These are phyloP conservation scores for Alternaria ethzedia DNA, from an alignment of 2,329 filamentous ascomycete species.

Conservation along the genomic window DNA sequence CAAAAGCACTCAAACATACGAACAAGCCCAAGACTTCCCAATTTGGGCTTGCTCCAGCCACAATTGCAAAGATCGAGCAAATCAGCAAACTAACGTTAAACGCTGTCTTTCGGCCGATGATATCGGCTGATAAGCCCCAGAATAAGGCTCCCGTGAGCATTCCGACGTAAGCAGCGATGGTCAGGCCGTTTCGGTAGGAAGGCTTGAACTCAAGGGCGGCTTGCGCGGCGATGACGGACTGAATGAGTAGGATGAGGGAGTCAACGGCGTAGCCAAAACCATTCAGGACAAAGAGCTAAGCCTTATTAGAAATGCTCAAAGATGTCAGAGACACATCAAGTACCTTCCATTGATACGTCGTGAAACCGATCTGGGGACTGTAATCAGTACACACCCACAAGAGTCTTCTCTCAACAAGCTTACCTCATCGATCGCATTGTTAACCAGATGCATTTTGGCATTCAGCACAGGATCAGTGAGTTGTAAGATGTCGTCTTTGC, in stretches of 20 bases:
- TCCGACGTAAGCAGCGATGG: conserved; percentile 66
- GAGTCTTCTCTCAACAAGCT: conserved; percentile 49
- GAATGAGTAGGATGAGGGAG: conserved; percentile 63
- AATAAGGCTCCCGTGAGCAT: conserved; percentile 67
- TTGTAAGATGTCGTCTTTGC: conserved; percentile 61
- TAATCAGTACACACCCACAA: not conserved
- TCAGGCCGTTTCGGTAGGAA: conserved; percentile 64
- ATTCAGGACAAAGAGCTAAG: conserved; percentile 62
- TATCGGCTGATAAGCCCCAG: conserved; percentile 71
- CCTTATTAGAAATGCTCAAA: not conserved
- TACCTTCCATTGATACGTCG: conserved; percentile 52
- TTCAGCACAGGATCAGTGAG: conserved; percentile 65
- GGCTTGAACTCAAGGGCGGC: conserved; percentile 66
- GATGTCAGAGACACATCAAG: conserved; percentile 21
- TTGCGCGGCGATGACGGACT: conserved; percentile 66
- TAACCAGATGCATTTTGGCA: conserved; percentile 73
- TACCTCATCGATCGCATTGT: conserved; percentile 54
- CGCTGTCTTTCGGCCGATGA: conserved; percentile 71
- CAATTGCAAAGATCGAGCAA: conserved; percentile 66
- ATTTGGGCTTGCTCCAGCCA: conserved; percentile 70
- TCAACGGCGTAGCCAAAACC: conserved; percentile 68
- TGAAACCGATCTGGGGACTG: conserved; percentile 7
- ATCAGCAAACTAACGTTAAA: conserved; percentile 73
- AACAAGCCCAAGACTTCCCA: conserved; percentile 71
- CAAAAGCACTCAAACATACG: conserved; percentile 68